Percentiles rank a stretch among this genome's conserved stretches.
phyloP scores from a whole-genome alignment of 371 early-diverging fungal species.

The Paraphysoderma sedebokerense region DNA sequence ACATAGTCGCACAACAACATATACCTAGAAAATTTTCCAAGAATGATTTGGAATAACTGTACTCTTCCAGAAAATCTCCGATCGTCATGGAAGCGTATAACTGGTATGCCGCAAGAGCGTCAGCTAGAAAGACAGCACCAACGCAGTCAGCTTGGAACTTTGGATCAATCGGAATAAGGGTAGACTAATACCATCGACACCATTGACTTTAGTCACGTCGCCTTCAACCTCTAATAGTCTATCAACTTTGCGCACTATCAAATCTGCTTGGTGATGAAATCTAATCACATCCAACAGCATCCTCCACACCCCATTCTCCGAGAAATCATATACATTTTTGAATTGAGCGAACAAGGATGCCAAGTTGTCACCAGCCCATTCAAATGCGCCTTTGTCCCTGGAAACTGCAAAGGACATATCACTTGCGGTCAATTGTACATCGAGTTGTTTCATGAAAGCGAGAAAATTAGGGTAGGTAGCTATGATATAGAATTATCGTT shows the following conservation, averaged over 20 bases:
- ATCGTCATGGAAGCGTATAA: slow-evolving; percentile 14
- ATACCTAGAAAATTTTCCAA: slow-evolving; percentile 23
- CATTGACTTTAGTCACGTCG: too few species aligned
- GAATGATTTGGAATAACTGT: slow-evolving; percentile 28
- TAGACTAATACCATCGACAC: too few species aligned
- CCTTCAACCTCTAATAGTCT: too few species aligned
- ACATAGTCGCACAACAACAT: neutral
- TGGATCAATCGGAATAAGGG: too few species aligned
- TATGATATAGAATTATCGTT: neutral
- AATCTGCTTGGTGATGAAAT: slow-evolving; percentile 28
- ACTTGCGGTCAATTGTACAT: slow-evolving; percentile 16
- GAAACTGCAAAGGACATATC: slow-evolving; percentile 40
- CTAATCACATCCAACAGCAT: slow-evolving; percentile 29
- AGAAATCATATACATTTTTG: slow-evolving; percentile 17
- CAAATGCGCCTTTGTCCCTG: slow-evolving; percentile 33
- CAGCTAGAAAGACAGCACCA: too few species aligned
- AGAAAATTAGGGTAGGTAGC: slow-evolving; percentile 26
- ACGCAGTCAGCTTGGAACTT: slow-evolving; percentile 3
- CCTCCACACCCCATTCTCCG: slow-evolving; percentile 14
- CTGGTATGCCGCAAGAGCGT: neutral
- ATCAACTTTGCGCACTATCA: slow-evolving; percentile 7
- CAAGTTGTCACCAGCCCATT: slow-evolving; percentile 36
- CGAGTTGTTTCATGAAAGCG: slow-evolving; percentile 17
- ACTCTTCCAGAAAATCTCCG: slow-evolving; percentile 23
- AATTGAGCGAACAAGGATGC: slow-evolving; percentile 29